Evolutionary conservation across 2,329 filamentous ascomycete species (phyloP).

Genomic region (Dryadomyces quercus-mongolicae): DNA sequence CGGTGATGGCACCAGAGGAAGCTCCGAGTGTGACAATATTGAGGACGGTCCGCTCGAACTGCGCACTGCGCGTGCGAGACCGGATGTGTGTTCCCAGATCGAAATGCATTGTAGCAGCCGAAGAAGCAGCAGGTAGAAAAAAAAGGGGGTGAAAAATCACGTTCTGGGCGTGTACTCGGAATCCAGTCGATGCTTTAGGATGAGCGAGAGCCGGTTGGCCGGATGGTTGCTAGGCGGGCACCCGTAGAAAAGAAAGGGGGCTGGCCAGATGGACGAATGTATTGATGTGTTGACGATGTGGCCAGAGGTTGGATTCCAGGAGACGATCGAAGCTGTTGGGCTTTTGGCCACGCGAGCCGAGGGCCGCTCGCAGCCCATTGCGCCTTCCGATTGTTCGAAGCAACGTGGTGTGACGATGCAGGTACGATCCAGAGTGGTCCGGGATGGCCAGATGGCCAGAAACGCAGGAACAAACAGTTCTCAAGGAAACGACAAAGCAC

Average conservation of each 20-base stretch:
- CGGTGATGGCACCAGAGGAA: conserved; percentile 1
- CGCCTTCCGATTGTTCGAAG: neutral
- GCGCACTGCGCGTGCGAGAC: conserved; percentile 34
- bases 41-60: conserved; percentile 26
- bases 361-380: neutral
- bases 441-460: neutral
- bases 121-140: neutral
- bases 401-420: neutral
- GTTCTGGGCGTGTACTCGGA: neutral
- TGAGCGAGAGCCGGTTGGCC: too few relatives aligned
- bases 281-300: neutral
- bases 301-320: neutral
- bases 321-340: neutral
- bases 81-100: conserved; percentile 31
- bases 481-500: conserved; percentile 14
- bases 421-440: conserved; percentile 6
- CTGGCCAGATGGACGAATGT: neutral
- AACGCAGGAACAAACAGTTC: conserved; percentile 1
- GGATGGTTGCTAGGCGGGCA: too few relatives aligned
- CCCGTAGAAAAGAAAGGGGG: too few relatives aligned
- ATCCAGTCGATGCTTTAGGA: too few relatives aligned
- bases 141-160: conserved; percentile 5
- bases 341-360: too few relatives aligned
- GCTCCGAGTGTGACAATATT: conserved; percentile 7
- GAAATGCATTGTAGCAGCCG: conserved; percentile 21